Conservation (phyloP, 108 stramenopile genomes). For the Skeletonema menzelii region DNA sequence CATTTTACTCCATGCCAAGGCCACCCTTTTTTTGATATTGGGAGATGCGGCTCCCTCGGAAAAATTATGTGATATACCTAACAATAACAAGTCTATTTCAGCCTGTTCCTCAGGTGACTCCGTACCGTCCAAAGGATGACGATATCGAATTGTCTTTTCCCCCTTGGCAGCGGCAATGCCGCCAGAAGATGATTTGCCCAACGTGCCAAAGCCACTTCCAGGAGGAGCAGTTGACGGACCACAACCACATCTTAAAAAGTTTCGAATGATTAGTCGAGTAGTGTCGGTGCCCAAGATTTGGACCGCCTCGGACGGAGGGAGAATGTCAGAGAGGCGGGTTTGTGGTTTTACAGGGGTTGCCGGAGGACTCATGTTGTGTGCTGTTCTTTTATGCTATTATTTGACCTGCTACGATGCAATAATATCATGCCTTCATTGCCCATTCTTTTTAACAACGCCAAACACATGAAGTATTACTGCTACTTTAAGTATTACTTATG, state of each 20-base stretch:
- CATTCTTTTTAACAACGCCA: too few species aligned
- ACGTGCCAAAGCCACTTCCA: neutral
- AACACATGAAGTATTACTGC: too few species aligned
- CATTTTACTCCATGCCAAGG: conserved; percentile 53
- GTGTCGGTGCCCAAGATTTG: conserved; percentile 52
- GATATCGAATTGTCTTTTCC: conserved; percentile 14
- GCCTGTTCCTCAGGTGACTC: conserved; percentile 38
- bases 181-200: conserved; percentile 3
- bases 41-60: neutral
- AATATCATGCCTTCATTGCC: too few species aligned
- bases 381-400: too few species aligned
- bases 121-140: conserved; percentile 27
- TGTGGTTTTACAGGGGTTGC: neutral
- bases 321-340: conserved; percentile 56
- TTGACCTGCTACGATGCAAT: too few species aligned
- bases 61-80: conserved; percentile 39
- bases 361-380: neutral
- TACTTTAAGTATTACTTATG: too few species aligned
- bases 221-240: neutral
- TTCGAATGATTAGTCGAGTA: conserved; percentile 49
- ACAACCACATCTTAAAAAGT: conserved; percentile 41
- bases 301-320: conserved; percentile 66
- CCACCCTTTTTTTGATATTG: conserved; percentile 37
- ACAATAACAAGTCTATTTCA: conserved; percentile 37
- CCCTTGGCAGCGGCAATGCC: conserved; percentile 6